phyloP scores from a whole-genome alignment of 148 eudicot species.

The Rhododendron ferrugineum region DNA sequence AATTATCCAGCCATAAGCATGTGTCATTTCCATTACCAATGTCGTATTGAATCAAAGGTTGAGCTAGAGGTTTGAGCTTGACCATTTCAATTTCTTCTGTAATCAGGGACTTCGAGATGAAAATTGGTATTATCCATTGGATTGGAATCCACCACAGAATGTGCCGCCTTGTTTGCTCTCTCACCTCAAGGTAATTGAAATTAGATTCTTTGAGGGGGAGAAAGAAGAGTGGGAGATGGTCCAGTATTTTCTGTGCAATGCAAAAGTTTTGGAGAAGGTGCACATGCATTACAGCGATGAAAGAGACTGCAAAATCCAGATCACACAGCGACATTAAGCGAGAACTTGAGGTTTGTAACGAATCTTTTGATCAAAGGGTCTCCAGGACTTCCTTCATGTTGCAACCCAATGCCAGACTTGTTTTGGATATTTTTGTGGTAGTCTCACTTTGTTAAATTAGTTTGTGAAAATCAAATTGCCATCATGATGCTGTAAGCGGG shows the following conservation, averaged over 20 bases:
- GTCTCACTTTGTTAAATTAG: too few species aligned
- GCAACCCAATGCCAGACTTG: too few species aligned
- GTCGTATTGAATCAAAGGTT: too few species aligned
- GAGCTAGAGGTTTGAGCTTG: neutral
- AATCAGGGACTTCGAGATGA: neutral
- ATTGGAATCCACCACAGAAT: neutral
- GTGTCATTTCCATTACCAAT: too few species aligned
- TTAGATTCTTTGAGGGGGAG: neutral
- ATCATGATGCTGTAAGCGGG: too few species aligned
- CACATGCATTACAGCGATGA: neutral
- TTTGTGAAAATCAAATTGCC: too few species aligned
- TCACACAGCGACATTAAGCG: neutral
- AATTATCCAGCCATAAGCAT: too few species aligned
- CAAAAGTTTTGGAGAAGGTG: slow-evolving; percentile 20
- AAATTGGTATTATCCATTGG: neutral
- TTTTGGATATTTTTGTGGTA: too few species aligned
- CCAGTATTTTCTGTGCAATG: slow-evolving; percentile 3
- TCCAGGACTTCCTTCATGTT: neutral
- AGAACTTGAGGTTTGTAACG: neutral
- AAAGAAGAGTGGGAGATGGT: neutral
- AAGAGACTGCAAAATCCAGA: neutral
- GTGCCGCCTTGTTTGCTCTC: slow-evolving; percentile 14
- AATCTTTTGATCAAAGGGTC: neutral
- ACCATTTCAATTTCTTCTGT: neutral
- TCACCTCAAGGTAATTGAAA: slow-evolving; percentile 19